These are phyloP conservation scores for Ascobolus immersus DNA, from an alignment of 495 filamentous ascomycete genomes.

Conservation along the genomic window DNA sequence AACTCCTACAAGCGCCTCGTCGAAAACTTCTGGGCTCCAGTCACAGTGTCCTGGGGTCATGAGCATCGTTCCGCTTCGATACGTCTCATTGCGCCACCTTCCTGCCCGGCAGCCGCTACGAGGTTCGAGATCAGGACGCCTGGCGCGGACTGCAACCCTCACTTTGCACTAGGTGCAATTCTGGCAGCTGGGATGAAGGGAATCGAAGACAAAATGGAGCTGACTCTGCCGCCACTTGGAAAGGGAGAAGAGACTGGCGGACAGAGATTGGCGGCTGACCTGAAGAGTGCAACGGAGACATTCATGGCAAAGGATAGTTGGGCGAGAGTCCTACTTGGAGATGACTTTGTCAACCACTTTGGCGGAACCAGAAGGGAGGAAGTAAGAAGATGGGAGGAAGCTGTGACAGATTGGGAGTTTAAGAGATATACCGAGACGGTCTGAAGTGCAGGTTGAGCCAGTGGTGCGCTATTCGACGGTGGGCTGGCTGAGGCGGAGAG, in stretches of 20 bases:
- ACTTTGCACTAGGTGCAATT: conserved; percentile 66
- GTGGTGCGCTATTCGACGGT: too few species aligned
- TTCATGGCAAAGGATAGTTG: conserved; percentile 55
- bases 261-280: conserved; percentile 46
- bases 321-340: conserved; percentile 72
- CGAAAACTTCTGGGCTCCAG: conserved; percentile 97
- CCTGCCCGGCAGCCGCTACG: conserved; percentile 54
- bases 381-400: conserved; percentile 73
- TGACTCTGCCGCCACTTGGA: conserved; percentile 55
- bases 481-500: too few species aligned
- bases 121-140: conserved; percentile 77
- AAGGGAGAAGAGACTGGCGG: conserved; percentile 64
- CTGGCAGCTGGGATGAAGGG: conserved; percentile 71
- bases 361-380: conserved; percentile 85
- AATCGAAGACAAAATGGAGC: conserved; percentile 65
- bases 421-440: conserved; percentile 52
- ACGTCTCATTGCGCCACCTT: conserved; percentile 67
- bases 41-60: conserved; percentile 88
- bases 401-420: conserved; percentile 76
- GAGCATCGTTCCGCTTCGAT: conserved; percentile 87
- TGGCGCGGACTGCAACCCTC: conserved; percentile 74
- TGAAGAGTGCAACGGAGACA: conserved; percentile 54
- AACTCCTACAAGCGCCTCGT: conserved; percentile 95
- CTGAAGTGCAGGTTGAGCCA: too few species aligned
- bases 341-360: conserved; percentile 89